Evolutionary conservation across 352 stramenopile genomes (phyloP), one percentile per base, ranked within the genome.

Genomic region (Phytophthora niederhauseri): DNA sequence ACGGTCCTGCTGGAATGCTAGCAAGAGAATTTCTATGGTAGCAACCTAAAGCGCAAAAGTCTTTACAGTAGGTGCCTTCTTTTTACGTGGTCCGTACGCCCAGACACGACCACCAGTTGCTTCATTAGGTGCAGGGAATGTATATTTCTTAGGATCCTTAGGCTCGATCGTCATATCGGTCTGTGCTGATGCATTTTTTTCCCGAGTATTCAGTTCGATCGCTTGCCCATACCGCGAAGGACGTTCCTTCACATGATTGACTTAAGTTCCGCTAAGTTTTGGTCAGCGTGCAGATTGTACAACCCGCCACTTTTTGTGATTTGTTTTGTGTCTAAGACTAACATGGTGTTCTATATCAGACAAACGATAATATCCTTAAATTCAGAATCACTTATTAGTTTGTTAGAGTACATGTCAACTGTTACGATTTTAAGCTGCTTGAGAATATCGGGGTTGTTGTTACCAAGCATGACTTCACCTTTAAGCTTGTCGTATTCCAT

Each of bases 401-500:
- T 48, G 49, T 64, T 69, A 0, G 45, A 46, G 36, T 59, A 64
- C 62, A 49, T 26, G 49, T 59, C 30, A 36, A 69, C 54, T 1
- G 41, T 30, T 4, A 69, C 6, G 2, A 48, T 15, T 26, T 69
- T 69, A 6, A 69, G 17, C 34, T 69, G 62, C 9, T 55, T 61
- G 2, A 58, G 4, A 3, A 69, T 60, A 14, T 14, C 9, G 11
- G 54, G 54, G 26, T 63, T 69, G 24, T 69, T 54, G 19, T 69
- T 69, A 4, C 62, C 62, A 20, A 69, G 19, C 19, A 60, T 41
- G 0, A 69, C 2, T 46, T 69, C 62, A 2, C 54, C 62, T 17
- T 46, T 58, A 6, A 69, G 46, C 31, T 69, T 69, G 6, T 59
- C 31, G 22, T 59, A 59, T 20, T 59, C 53, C 53, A 59, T 59